Conservation (phyloP, 768 basidiomycete genomes). For the Mycena amicta region DNA sequence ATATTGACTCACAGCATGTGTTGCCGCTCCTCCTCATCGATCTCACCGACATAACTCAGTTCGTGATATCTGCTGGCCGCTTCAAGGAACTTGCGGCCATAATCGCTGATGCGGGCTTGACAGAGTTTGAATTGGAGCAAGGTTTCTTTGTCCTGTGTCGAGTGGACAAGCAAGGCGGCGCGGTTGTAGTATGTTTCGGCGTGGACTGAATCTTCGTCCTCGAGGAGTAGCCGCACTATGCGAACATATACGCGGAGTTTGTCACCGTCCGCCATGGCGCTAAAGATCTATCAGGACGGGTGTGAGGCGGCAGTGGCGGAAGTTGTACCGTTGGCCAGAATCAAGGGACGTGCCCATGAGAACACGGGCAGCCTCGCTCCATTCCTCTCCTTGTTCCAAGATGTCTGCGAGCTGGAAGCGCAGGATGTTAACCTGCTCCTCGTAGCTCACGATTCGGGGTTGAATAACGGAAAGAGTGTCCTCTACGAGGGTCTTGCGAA, state of each 20-base stretch:
- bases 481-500: conserved; percentile 74
- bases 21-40: conserved; percentile 91
- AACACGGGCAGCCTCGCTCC: conserved; percentile 89
- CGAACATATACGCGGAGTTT: conserved; percentile 91
- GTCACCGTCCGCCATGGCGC: conserved; percentile 75
- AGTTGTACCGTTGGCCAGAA: conserved; percentile 82
- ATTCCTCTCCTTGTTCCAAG: conserved; percentile 88
- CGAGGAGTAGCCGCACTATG: conserved; percentile 90
- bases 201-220: conserved; percentile 95
- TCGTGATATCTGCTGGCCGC: conserved; percentile 95
- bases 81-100: conserved; percentile 88
- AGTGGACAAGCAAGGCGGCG: conserved; percentile 86
- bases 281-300: conserved; percentile 30
- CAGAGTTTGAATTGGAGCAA: conserved; percentile 86
- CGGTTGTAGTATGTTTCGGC: conserved; percentile 99
- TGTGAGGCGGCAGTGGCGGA: neutral
- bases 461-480: conserved; percentile 72
- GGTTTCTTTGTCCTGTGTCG: conserved; percentile 76
- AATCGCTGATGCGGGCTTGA: conserved; percentile 94
- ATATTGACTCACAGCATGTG: conserved; percentile 76
- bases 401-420: conserved; percentile 91
- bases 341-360: conserved; percentile 93
- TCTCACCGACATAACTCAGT: conserved; percentile 85
- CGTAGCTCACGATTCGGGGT: conserved; percentile 85
- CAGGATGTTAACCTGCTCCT: conserved; percentile 91